Evolutionary conservation across 495 filamentous ascomycete species (phyloP).

Genomic region (Penicillium argentinense): DNA sequence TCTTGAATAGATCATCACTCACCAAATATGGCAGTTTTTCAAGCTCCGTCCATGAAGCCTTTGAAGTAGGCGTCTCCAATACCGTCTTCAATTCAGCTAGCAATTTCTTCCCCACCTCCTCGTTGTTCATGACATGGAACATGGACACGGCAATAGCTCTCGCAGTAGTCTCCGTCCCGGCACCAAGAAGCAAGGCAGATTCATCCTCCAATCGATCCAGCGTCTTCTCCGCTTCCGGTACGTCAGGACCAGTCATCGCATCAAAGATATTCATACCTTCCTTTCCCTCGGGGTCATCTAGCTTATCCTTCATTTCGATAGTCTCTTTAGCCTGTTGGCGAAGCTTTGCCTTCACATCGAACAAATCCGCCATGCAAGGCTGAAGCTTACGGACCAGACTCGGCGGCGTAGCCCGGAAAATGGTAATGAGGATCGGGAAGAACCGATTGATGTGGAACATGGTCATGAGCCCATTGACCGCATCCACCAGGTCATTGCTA

Average conservation of each 20-base stretch:
- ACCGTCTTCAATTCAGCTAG: conserved; percentile 31
- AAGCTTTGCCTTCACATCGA: conserved; percentile 18
- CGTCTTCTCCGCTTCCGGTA: conserved; percentile 24
- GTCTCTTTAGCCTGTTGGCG: conserved; percentile 18
- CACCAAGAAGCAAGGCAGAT: conserved; percentile 34
- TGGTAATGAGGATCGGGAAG: conserved; percentile 23
- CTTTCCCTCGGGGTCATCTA: background rate
- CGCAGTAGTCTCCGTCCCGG: conserved; percentile 46
- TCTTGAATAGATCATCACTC: too few species aligned
- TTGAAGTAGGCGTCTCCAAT: conserved; percentile 23
- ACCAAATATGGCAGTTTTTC: conserved; percentile 54
- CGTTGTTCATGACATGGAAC: conserved; percentile 19
- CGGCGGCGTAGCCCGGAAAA: conserved; percentile 18
- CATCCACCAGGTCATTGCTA: conserved; percentile 20
- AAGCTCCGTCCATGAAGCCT: conserved; percentile 38
- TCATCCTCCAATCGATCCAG: conserved; percentile 39
- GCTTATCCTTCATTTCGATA: conserved; percentile 17
- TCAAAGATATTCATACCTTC: conserved; percentile 18
- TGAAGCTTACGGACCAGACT: conserved; percentile 18
- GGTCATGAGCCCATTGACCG: conserved; percentile 14
- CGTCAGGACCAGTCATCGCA: conserved; percentile 15
- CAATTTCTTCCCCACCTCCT: conserved; percentile 15
- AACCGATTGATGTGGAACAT: conserved; percentile 27
- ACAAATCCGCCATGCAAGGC: conserved; percentile 22
- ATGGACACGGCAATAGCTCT: conserved; percentile 19